These are phyloP conservation scores for Solanum infundibuliforme DNA, from an alignment of 257 asterid species.

Conservation along the genomic window DNA sequence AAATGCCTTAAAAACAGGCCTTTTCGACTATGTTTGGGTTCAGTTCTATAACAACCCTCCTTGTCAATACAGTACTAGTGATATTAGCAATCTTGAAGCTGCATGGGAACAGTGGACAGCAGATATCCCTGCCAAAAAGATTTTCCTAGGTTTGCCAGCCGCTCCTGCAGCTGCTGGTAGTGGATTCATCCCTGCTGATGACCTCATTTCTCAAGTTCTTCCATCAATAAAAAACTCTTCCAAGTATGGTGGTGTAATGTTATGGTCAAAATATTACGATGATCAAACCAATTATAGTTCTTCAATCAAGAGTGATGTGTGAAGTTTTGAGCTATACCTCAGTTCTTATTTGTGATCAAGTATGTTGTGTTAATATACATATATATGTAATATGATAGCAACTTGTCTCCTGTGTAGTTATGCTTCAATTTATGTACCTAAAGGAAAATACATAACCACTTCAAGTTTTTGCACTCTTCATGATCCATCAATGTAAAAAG, in stretches of 20 bases:
- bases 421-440: background rate
- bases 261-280: background rate
- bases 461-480: background rate
- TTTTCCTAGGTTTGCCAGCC: background rate
- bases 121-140: background rate
- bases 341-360: background rate
- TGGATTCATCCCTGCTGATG: constrained; percentile 1
- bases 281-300: constrained; percentile 2
- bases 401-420: background rate
- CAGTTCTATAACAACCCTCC: constrained; percentile 1
- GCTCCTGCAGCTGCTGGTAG: background rate
- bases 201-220: background rate
- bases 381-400: background rate
- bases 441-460: background rate
- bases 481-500: background rate
- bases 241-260: constrained; percentile 1
- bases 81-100: background rate
- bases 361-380: background rate
- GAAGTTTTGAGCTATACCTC: background rate
- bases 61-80: background rate
- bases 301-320: background rate
- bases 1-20: background rate
- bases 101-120: background rate
- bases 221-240: background rate
- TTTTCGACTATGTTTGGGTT: constrained; percentile 1